These are phyloP conservation scores for Auricularia cornea DNA, from an alignment of 768 basidiomycete species.

Conservation along the genomic window DNA sequence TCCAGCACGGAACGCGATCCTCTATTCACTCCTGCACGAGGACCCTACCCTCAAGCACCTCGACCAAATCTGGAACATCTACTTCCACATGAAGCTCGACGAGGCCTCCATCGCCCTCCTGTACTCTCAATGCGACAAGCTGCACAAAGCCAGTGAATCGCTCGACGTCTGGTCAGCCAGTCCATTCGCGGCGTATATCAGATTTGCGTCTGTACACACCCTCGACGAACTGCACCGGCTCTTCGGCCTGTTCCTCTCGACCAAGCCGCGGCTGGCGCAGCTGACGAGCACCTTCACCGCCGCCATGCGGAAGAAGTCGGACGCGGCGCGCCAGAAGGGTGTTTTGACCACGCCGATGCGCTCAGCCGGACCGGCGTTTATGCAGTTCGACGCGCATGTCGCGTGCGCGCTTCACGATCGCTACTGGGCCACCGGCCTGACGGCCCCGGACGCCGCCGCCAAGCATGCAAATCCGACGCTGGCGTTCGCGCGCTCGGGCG, in stretches of 20 bases:
- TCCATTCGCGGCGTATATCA: neutral
- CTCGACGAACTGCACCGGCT: conserved; percentile 11
- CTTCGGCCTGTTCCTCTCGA: neutral
- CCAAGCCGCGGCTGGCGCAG: neutral
- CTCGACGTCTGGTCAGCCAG: conserved; percentile 6
- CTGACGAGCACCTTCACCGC: neutral
- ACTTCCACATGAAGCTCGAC: conserved; percentile 12
- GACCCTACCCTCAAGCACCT: conserved; percentile 7
- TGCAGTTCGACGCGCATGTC: neutral
- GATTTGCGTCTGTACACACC: conserved; percentile 6
- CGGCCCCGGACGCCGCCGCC: neutral
- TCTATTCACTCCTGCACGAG: conserved; percentile 7
- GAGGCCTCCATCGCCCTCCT: neutral
- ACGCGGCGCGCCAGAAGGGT: neutral
- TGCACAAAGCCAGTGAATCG: conserved; percentile 1
- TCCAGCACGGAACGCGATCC: conserved; percentile 13
- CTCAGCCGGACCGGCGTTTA: neutral
- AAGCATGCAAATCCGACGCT: neutral
- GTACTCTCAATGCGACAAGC: conserved; percentile 7
- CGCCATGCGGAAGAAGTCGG: neutral
- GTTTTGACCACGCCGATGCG: neutral
- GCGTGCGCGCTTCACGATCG: neutral
- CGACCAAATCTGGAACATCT: conserved; percentile 5
- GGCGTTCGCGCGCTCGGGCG: neutral
- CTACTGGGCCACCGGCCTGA: neutral